A percentile compares a stretch with the other conserved stretches of the same genome.
These are phyloP conservation scores for Ceratocystis smalleyi DNA, from an alignment of 2,329 filamentous ascomycete species.

Conservation along the genomic window DNA sequence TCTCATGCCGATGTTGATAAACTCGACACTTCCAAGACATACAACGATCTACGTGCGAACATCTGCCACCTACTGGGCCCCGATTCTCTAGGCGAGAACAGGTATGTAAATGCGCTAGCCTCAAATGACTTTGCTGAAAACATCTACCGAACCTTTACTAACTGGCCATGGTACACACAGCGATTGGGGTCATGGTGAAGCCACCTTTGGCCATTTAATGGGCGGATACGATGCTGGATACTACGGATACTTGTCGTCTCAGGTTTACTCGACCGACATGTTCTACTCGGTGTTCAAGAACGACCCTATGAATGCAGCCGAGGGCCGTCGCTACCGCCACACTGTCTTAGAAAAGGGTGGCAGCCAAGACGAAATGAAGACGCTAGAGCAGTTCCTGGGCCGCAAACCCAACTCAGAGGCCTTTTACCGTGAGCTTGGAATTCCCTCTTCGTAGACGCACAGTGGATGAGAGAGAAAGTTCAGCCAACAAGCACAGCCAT, in stretches of 20 bases:
- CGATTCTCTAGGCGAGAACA: constrained; percentile 44
- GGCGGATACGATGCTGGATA: constrained; percentile 77
- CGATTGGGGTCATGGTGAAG: constrained; percentile 62
- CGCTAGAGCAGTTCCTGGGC: constrained; percentile 62
- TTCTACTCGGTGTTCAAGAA: constrained; percentile 66
- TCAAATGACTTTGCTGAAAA: neutral
- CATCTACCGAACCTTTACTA: neutral
- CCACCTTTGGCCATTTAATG: constrained; percentile 68
- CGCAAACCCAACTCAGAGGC: constrained; percentile 61
- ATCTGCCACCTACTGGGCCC: constrained; percentile 62
- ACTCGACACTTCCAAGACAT: constrained; percentile 48
- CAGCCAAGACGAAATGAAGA: constrained; percentile 65
- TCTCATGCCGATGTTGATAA: constrained; percentile 53
- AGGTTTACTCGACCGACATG: constrained; percentile 77
- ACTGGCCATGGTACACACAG: constrained; percentile 22
- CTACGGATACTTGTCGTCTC: constrained; percentile 58
- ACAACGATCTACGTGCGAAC: constrained; percentile 57
- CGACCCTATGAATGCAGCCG: constrained; percentile 59
- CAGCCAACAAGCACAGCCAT: neutral
- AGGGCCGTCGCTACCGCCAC: constrained; percentile 62
- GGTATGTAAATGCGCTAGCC: constrained; percentile 27
- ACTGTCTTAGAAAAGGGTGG: constrained; percentile 65
- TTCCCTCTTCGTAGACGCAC: constrained; percentile 14
- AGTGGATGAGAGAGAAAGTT: neutral
- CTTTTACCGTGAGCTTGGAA: constrained; percentile 64